phyloP scores from a whole-genome alignment of 306 rosid species.

The Vigna mungo region DNA sequence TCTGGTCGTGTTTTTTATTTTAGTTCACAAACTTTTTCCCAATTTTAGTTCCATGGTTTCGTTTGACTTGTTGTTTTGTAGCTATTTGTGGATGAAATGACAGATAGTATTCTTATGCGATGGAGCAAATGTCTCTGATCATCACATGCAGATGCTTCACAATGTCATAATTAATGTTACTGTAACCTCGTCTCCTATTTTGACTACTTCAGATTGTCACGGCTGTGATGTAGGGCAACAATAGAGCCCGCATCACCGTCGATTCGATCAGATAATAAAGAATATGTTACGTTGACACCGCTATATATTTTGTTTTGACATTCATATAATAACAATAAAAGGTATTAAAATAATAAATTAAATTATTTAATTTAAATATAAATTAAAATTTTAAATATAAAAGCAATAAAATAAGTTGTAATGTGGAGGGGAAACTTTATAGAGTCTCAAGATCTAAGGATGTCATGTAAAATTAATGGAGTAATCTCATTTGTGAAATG shows the following conservation, averaged over 20 bases:
- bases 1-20: constrained; percentile 21
- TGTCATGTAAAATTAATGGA: too few species aligned
- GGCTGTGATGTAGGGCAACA: neutral
- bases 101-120: constrained; percentile 24
- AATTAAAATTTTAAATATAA: too few species aligned
- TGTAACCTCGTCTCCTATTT: neutral
- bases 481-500: too few species aligned
- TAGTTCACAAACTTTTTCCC: neutral
- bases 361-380: too few species aligned
- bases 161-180: neutral
- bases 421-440: too few species aligned
- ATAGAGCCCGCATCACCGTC: neutral
- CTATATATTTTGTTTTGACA: too few species aligned
- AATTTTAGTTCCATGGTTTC: constrained; percentile 17
- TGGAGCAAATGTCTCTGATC: constrained; percentile 33
- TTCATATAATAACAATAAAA: too few species aligned
- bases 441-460: too few species aligned
- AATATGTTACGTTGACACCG: too few species aligned
- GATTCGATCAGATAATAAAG: neutral
- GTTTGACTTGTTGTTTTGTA: constrained; percentile 43
- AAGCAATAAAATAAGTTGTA: too few species aligned
- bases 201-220: neutral
- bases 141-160: constrained; percentile 55
- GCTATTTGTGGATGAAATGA: constrained; percentile 39
- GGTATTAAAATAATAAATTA: too few species aligned